These are phyloP conservation scores for Fusarium pseudograminearum DNA, from an alignment of 2,329 filamentous ascomycete genomes.

Conservation along the genomic window DNA sequence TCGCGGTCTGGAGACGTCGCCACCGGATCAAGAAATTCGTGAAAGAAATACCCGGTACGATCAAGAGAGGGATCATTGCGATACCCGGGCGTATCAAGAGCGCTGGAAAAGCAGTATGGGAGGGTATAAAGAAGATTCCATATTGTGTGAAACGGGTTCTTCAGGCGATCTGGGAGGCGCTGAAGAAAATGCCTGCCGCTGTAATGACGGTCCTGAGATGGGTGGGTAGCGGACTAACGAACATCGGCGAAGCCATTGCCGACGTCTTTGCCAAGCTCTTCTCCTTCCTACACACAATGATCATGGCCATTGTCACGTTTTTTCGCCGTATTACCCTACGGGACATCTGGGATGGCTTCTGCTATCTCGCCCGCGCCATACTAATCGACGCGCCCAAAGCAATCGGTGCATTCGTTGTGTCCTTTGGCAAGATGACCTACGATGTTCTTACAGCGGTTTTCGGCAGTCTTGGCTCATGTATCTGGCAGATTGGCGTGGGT, in stretches of 20 bases:
- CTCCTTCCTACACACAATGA: slow-evolving; percentile 54
- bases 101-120: slow-evolving; percentile 27
- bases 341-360: slow-evolving; percentile 56
- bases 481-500: slow-evolving; percentile 46
- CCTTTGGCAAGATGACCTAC: slow-evolving; percentile 43
- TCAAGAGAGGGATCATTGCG: slow-evolving; percentile 37
- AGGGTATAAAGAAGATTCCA: slow-evolving; percentile 41
- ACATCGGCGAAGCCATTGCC: slow-evolving; percentile 42
- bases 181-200: slow-evolving; percentile 41
- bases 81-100: slow-evolving; percentile 29
- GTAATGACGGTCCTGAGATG: slow-evolving; percentile 47
- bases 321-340: slow-evolving; percentile 53
- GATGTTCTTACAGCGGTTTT: slow-evolving; percentile 50
- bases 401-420: slow-evolving; percentile 43
- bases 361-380: slow-evolving; percentile 47
- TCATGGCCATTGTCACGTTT: slow-evolving; percentile 51
- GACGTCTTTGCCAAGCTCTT: slow-evolving; percentile 46
- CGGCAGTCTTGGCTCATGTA: slow-evolving; percentile 46
- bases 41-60: slow-evolving; percentile 44
- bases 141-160: slow-evolving; percentile 10
- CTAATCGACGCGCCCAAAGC: slow-evolving; percentile 50
- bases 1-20: slow-evolving; percentile 44
- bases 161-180: slow-evolving; percentile 30
- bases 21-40: slow-evolving; percentile 47
- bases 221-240: slow-evolving; percentile 49